Percentiles rank a stretch among this genome's conserved stretches.
phyloP scores from a whole-genome alignment of 2,329 filamentous ascomycete species.

The Fusarium duplospermum region DNA sequence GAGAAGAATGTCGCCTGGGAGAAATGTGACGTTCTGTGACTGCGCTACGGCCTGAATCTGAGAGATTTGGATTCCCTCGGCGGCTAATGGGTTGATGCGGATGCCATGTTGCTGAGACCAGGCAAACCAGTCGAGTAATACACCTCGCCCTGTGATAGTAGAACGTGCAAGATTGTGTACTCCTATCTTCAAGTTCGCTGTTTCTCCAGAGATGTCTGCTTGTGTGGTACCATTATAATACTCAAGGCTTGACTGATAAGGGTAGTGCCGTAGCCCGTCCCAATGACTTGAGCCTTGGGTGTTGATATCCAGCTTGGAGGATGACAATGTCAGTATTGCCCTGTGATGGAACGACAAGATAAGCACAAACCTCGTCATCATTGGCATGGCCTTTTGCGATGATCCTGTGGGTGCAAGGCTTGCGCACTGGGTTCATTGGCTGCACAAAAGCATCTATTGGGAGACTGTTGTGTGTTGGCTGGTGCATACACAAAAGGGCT shows the following conservation, averaged over 20 bases:
- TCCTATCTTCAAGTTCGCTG: not conserved
- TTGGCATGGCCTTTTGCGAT: not conserved
- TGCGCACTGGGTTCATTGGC: not conserved
- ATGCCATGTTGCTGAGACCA: not conserved
- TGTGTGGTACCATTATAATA: not conserved
- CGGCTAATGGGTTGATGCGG: not conserved
- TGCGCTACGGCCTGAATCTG: not conserved
- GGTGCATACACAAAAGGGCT: too few species aligned
- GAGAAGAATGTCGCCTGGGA: not conserved
- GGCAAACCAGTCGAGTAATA: not conserved
- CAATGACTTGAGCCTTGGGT: not conserved
- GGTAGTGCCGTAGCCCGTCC: not conserved
- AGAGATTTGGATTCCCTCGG: not conserved
- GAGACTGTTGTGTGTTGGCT: not conserved
- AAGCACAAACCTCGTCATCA: not conserved
- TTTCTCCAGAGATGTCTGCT: not conserved
- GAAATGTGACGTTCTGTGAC: not conserved
- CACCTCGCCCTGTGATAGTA: not conserved
- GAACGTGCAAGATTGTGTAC: not conserved
- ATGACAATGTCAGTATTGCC: not conserved
- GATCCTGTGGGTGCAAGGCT: not conserved
- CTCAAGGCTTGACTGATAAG: not conserved
- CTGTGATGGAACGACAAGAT: not conserved
- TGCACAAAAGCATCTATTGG: not conserved
- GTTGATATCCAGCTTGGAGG: not conserved